Evolutionary conservation across 1,284 basidiomycete species (phyloP).

Genomic region (Marasmius tenuissimus): DNA sequence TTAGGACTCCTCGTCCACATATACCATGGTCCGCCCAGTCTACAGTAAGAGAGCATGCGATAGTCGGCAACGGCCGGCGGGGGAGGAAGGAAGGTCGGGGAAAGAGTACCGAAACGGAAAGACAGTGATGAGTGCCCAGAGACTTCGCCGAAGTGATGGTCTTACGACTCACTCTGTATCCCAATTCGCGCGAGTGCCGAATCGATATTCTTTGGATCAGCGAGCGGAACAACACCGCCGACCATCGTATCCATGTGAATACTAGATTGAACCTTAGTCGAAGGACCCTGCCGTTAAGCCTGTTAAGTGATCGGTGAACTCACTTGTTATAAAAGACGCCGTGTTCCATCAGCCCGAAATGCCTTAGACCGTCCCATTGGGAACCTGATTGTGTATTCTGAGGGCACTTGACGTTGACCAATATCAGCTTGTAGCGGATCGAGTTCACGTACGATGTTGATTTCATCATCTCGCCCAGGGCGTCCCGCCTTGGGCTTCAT

Average conservation of each 20-base stretch:
- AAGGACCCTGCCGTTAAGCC: background rate
- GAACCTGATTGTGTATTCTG: constrained; percentile 76
- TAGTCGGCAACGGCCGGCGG: background rate
- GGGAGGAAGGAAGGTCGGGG: background rate
- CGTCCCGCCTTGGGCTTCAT: constrained; percentile 31
- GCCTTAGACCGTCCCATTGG: constrained; percentile 74
- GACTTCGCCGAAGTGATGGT: background rate
- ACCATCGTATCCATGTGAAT: constrained; percentile 46
- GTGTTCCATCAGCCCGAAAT: constrained; percentile 57
- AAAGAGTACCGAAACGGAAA: background rate
- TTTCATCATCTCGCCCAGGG: constrained; percentile 54
- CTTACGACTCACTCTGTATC: constrained; percentile 56
- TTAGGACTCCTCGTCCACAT: constrained; percentile 66
- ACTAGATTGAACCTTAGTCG: constrained; percentile 28
- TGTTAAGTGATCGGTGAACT: constrained; percentile 11
- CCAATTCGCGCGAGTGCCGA: constrained; percentile 51
- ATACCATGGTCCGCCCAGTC: constrained; percentile 78
- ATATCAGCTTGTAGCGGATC: background rate
- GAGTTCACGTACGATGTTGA: constrained; percentile 53
- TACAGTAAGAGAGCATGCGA: constrained; percentile 24
- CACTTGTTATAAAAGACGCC: constrained; percentile 68
- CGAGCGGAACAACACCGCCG: constrained; percentile 44
- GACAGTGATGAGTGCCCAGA: background rate
- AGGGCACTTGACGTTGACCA: background rate
- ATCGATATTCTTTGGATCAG: constrained; percentile 53